Conservation (phyloP, 2,329 filamentous ascomycete genomes). For the Exophiala bonariae region DNA sequence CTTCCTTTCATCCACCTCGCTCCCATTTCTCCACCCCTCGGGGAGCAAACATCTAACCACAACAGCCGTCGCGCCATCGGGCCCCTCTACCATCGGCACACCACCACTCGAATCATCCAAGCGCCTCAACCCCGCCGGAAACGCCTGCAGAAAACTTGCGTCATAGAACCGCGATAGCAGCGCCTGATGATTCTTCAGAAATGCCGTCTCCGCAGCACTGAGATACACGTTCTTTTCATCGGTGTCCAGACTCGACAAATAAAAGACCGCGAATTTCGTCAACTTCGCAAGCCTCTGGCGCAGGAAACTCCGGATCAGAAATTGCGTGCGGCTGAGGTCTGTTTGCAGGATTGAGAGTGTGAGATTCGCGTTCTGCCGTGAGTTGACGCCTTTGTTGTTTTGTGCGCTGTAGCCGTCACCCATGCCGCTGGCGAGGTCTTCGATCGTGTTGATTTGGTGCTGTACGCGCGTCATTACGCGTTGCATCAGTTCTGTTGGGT, state of each 20-base stretch:
- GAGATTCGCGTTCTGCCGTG: slow-evolving; percentile 78
- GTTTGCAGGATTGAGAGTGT: slow-evolving; percentile 93
- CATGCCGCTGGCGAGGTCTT: slow-evolving; percentile 54
- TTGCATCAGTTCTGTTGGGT: slow-evolving; percentile 73
- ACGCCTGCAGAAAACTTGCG: slow-evolving; percentile 78
- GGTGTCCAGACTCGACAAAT: slow-evolving; percentile 33
- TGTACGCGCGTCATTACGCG: slow-evolving; percentile 74
- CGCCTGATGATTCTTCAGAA: slow-evolving; percentile 80
- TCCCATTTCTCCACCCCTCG: slow-evolving; percentile 23
- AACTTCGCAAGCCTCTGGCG: slow-evolving; percentile 81
- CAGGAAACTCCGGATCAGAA: slow-evolving; percentile 78
- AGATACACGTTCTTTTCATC: slow-evolving; percentile 45
- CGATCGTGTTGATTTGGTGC: slow-evolving; percentile 63
- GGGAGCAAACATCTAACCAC: slow-evolving; percentile 65
- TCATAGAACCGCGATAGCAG: slow-evolving; percentile 83
- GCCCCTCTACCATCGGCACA: slow-evolving; percentile 86
- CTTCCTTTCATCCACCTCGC: slow-evolving; percentile 14
- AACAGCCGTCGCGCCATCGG: slow-evolving; percentile 79
- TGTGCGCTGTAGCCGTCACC: slow-evolving; percentile 38
- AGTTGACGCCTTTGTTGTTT: slow-evolving; percentile 33
- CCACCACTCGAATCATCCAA: slow-evolving; percentile 84
- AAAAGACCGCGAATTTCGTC: slow-evolving; percentile 52
- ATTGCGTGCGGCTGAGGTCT: slow-evolving; percentile 92
- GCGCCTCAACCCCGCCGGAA: slow-evolving; percentile 76
- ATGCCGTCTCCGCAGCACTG: slow-evolving; percentile 74